Evolutionary conservation across 2,329 filamentous ascomycete species (phyloP), one percentile per base, ranked within the genome.

Genomic region (Lachnellula occidentalis): DNA sequence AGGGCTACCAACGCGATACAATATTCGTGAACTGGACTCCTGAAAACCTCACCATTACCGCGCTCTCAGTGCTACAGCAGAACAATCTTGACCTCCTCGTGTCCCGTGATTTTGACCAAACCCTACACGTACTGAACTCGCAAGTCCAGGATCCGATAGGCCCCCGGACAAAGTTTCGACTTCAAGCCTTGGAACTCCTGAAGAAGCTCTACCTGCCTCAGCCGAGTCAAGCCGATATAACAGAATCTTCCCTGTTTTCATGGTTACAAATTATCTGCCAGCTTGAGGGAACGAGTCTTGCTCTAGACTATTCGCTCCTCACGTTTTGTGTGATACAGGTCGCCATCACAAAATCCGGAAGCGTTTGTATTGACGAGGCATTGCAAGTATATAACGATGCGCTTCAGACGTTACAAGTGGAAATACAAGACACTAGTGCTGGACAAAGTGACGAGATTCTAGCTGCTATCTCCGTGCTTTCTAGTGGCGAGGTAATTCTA

Each of bases 141-240:
- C 9, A 31, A 31, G 27, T 31, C 27, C 27, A 31, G 8, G 4
- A 31, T 31, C 27, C 27, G 1, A 31, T 31, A 45, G 11, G 37
- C 12, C 34, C 21, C 4, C 46, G 15, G 15, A 34, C 45, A 22
- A 22, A 53, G 34, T 46, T 46, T 34, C 50, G 54, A 21, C 19
- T 21, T 34, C 49, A 47, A 34, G 45, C 50, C 22, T 21, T 54
- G 46, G 46, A 53, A 22, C 19, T 56, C 14, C 22, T 50, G n/a
- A 50, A 46, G 27, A 53, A 54, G 51, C 19, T 54, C 5, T 56
- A 56, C 45, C 19, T 56, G 5, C 54, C 50, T 12, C 50, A 46
- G 34, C 46, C 47, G 19, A 45, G 31, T 22, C 27, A 19, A 36
- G 39, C 34, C 15, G 42, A 41, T 22, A 34, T 51, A n/a, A 31